phyloP scores from a whole-genome alignment of 1,284 basidiomycete genomes.

The Limonomyces culmigenus region DNA sequence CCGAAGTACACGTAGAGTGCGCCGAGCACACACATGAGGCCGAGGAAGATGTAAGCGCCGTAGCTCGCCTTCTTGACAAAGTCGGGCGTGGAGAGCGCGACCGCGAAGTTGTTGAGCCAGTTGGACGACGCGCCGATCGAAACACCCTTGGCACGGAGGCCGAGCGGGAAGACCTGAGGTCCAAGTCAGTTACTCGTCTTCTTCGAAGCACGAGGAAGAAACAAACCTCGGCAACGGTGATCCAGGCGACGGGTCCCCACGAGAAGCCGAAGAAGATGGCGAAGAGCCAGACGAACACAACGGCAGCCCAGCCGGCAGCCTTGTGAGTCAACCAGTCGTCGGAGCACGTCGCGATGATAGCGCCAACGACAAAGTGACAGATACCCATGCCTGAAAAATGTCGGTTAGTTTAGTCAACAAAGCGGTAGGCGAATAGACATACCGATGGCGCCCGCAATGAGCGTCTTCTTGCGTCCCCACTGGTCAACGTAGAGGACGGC shows the following conservation, averaged over 20 bases:
- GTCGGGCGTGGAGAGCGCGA: conserved; percentile 1
- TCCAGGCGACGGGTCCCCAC: conserved; percentile 1
- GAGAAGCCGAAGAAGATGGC: conserved; percentile 1
- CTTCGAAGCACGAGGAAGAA: background rate
- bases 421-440: background rate
- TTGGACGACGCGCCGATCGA: background rate
- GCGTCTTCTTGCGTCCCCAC: too few species aligned
- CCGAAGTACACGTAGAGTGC: conserved; percentile 50
- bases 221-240: background rate
- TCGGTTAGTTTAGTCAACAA: background rate
- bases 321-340: background rate
- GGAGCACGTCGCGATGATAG: conserved; percentile 6
- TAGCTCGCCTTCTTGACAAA: conserved; percentile 1
- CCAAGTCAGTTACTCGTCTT: too few species aligned
- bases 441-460: conserved; percentile 1
- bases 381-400: conserved; percentile 10
- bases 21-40: conserved; percentile 67
- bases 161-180: background rate
- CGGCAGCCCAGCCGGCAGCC: conserved; percentile 1
- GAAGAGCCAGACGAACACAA: background rate
- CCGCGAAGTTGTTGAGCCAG: conserved; percentile 2
- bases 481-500: too few species aligned
- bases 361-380: conserved; percentile 14
- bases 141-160: conserved; percentile 1
- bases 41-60: conserved; percentile 58